Evolutionary conservation across 202 grass and related monocot species (phyloP), one percentile per base, ranked within the genome.

Genomic region (Hordeum pubiflorum): DNA sequence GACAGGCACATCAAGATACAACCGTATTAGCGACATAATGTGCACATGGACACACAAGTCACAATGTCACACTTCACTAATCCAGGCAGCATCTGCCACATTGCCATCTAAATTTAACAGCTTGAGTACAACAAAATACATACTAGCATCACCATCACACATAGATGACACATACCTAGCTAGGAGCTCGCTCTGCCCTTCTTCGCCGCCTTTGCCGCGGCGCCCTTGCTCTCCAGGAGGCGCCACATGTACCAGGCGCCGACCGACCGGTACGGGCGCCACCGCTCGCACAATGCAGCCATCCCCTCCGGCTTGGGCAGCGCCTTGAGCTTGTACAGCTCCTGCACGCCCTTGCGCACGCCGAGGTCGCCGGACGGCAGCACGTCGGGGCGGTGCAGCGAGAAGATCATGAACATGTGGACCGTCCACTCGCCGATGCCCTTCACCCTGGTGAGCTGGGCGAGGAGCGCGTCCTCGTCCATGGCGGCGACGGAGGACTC

Each of bases 381-480:
- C 82, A 90, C 85, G 27, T 93, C 82, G 31, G 91, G 91, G 71
- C 85, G 87, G 58, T 93, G 91, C 24, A 90, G 76, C 40, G 87
- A 93, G 82, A 93, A 93, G 29, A 93, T 86, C 91, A 93, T 93
- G 85, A 93, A 93, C 91, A 93, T 93, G 82, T 93, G 85, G 34
- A 90, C 88, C 5, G 88, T 90, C 91, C 91, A 93, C 58, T 87
- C 87, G 34, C 88, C 88, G 21, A 93, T 33, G 50, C 88, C 91
- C 56, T 83, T 93, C 20, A 90, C 91, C 71, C 63, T 83, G 27
- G 85, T 93, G 29, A 93, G 85, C 85, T 90, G 73, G 6, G 76
- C 57, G 75, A 93, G 86, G 71, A 93, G 91, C 2, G 76, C 76
- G 13, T 50, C 62, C 48, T 90, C 88, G 63, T 88, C 91, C 91